phyloP scores from a whole-genome alignment of 1,284 basidiomycete species.

The Pseudozyma tsukubaensis region DNA sequence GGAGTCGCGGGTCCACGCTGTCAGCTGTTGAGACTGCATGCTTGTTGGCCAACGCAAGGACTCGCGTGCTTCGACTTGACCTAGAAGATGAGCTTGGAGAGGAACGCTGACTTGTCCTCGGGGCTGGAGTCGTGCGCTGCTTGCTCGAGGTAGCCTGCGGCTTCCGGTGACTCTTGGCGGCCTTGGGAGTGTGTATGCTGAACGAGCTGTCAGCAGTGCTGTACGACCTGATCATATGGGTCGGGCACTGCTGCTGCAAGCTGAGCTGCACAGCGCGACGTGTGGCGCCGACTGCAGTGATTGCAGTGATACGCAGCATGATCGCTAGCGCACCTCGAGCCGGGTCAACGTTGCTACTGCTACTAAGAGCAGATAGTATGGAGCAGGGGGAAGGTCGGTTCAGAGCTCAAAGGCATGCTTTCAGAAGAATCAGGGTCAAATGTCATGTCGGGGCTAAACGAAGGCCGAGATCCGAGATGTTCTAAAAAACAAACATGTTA shows the following conservation, averaged over 20 bases:
- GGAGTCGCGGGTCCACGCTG: neutral
- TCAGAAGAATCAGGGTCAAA: conserved; percentile 1
- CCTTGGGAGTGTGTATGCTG: conserved; percentile 25
- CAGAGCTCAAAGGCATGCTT: neutral
- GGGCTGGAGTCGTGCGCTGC: neutral
- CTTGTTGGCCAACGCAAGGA: conserved; percentile 14
- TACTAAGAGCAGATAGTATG: too few species aligned
- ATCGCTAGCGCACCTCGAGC: neutral
- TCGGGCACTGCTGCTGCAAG: neutral
- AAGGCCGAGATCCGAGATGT: conserved; percentile 1
- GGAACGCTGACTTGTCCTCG: neutral
- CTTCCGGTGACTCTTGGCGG: neutral
- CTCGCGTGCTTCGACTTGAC: conserved; percentile 7
- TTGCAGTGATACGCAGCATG: conserved; percentile 25
- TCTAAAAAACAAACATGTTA: neutral
- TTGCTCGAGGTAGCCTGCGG: neutral
- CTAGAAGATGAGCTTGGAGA: neutral
- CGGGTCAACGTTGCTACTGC: too few species aligned
- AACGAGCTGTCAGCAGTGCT: conserved; percentile 18
- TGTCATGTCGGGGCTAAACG: neutral
- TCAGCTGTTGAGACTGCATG: neutral
- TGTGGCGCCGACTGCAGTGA: conserved; percentile 23
- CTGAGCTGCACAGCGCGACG: conserved; percentile 16
- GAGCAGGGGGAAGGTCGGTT: too few species aligned
- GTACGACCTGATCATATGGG: conserved; percentile 4